phyloP scores from a whole-genome alignment of 495 filamentous ascomycete species.

The Podospora pseudopauciseta region DNA sequence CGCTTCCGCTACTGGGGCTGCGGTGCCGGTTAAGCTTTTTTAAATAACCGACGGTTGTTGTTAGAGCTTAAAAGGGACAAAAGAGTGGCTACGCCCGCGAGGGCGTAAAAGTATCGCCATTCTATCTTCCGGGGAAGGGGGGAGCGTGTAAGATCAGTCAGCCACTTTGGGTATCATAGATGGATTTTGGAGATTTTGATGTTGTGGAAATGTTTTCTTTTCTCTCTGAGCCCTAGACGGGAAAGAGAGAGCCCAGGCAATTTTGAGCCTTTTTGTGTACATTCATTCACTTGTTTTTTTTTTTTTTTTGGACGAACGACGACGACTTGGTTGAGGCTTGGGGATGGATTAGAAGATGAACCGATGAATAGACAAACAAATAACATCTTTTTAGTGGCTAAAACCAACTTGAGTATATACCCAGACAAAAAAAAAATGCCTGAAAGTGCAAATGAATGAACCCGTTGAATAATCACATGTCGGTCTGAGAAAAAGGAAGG shows the following conservation, averaged over 20 bases:
- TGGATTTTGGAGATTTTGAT: not conserved
- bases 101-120: slow-evolving; percentile 1
- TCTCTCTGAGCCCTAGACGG: not conserved
- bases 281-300: not conserved
- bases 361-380: not conserved
- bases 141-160: not conserved
- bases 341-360: not conserved
- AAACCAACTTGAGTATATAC: not conserved
- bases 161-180: not conserved
- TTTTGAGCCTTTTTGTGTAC: not conserved
- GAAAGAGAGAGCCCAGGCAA: not conserved
- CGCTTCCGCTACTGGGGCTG: slow-evolving; percentile 29
- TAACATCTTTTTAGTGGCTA: not conserved
- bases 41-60: not conserved
- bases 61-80: not conserved
- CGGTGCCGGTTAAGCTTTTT: not conserved
- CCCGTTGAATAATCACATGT: not conserved
- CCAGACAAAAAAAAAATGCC: not conserved
- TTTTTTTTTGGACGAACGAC: not conserved
- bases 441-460: not conserved
- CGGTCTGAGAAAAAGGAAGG: not conserved
- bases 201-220: not conserved
- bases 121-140: not conserved
- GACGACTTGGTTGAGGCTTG: not conserved
- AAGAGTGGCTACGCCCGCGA: slow-evolving; percentile 5